Base-by-base conservation (phyloP, 2,329 filamentous ascomycete genomes). In the Penicillium crustosum region DNA sequence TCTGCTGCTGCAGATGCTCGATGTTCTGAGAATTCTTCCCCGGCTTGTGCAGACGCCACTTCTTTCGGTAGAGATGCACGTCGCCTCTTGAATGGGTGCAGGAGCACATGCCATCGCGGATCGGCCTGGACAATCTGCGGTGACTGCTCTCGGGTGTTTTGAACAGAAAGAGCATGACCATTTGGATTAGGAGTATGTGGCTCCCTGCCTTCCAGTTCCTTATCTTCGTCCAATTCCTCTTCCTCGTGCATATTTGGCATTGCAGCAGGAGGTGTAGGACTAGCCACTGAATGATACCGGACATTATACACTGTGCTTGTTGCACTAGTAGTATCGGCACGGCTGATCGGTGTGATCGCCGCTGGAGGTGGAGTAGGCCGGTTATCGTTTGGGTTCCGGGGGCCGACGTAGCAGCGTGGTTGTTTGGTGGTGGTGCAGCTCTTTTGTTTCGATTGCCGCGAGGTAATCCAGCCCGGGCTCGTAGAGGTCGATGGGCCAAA, bases 271-370 rank as follows among this genome's bases (percentile, higher is more conserved):
- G 72, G 80, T 39, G 78, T 81, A 56, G 77, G 76, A 49, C 79
- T 81, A 17, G 75, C 74, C 9, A 82, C 76, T 15, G 83, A 79
- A 65, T 87, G 83, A 66, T 87, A 86, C 31, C 82, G 82, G 31
- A 88, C 81, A 51, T 84, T 82, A 66, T 88, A 88, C 5, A 87
- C 82, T 1, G 86, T 88, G 60, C 85, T 87, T 27, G 81, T 82
- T 9, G 83, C 84, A 70, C 84, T 87, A 6, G 81, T 82, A 1
- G 83, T 86, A 64, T 88, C 84, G 21, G 81, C 80, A 61, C 85
- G 77, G 66, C 83, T 87, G 38, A 86, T 75, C 1, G 85, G 84
- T 12, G 83, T 85, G 8, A 80, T 75, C 21, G 80, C 75, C 47
- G 76, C 73, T 12, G 82, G 80, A 21, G 79, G 79, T 25, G 77